phyloP scores from a whole-genome alignment of 164 flowering plant genomes.

The Brasenia schreberi region DNA sequence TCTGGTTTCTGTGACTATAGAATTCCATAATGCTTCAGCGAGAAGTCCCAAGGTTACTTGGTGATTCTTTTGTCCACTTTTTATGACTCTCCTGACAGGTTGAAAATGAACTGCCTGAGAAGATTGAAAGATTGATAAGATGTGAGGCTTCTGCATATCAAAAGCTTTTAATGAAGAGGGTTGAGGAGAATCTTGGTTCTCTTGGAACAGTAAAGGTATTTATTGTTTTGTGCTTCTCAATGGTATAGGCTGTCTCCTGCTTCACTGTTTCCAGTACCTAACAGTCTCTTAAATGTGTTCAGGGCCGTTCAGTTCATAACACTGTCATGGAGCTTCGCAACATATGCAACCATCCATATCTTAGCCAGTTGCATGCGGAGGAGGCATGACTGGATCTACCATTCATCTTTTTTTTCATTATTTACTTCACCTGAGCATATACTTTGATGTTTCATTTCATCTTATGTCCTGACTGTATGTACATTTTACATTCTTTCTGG shows the following conservation, averaged over 20 bases:
- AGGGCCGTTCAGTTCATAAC: conserved; percentile 90
- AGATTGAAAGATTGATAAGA: conserved; percentile 93
- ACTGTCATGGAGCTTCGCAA: conserved; percentile 97
- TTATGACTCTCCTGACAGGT: conserved; percentile 32
- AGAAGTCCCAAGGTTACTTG: no score
- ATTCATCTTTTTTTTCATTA: not conserved
- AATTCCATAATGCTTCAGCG: no score
- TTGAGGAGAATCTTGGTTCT: conserved; percentile 92
- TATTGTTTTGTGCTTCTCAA: not conserved
- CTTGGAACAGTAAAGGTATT: conserved; percentile 75
- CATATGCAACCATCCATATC: conserved; percentile 98
- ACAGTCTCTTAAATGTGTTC: conserved; percentile 1
- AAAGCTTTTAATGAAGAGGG: conserved; percentile 95
- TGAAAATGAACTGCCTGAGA: conserved; percentile 92
- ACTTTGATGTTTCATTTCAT: not conserved
- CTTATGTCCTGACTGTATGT: not conserved
- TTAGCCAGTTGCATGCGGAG: conserved; percentile 92
- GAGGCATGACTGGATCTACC: conserved; percentile 38
- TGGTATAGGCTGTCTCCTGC: not conserved
- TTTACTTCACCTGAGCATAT: not conserved
- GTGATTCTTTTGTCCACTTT: not conserved
- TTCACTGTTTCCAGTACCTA: not conserved
- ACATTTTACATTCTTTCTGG: conserved; percentile 2
- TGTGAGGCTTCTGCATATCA: conserved; percentile 99
- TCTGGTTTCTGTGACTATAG: no score